Percentiles rank a stretch among this genome's conserved stretches.
These are phyloP conservation scores for Fusarium mundagurra DNA, from an alignment of 2,329 filamentous ascomycete genomes.

Conservation along the genomic window DNA sequence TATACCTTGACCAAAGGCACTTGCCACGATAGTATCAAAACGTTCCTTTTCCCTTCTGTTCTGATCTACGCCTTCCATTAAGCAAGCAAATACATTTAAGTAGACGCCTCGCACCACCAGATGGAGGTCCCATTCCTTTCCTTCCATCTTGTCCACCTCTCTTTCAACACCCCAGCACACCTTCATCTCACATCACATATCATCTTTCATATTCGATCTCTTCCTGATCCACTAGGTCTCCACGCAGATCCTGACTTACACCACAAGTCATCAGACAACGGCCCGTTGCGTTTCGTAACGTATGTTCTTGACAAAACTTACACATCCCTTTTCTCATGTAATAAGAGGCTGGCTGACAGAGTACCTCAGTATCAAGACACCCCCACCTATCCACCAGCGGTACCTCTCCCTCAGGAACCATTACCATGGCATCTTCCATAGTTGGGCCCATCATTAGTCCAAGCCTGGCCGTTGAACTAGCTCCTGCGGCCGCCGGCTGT, in stretches of 20 bases:
- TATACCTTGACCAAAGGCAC: background rate
- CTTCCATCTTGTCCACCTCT: constrained; percentile 9
- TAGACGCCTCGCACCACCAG: constrained; percentile 15
- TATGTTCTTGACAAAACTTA: background rate
- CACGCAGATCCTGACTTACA: constrained; percentile 14
- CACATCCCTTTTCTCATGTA: background rate
- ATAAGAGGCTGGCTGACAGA: constrained; percentile 17
- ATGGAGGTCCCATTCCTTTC: background rate
- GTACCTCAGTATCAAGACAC: constrained; percentile 16
- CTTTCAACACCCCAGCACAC: background rate
- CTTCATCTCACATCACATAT: constrained; percentile 18
- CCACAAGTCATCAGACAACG: constrained; percentile 9
- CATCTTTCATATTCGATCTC: constrained; percentile 8
- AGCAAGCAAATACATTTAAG: constrained; percentile 32
- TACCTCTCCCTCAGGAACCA: constrained; percentile 9
- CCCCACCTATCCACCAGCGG: constrained; percentile 1
- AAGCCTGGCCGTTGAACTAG: constrained; percentile 34
- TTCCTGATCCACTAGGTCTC: background rate
- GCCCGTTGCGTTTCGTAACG: constrained; percentile 20
- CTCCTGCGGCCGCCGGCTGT: constrained; percentile 36
- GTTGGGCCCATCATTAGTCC: constrained; percentile 33
- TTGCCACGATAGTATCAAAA: constrained; percentile 14
- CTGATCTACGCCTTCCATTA: constrained; percentile 2
- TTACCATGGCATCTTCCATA: constrained; percentile 35
- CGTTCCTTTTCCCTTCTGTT: constrained; percentile 7